Conservation (phyloP, 306 rosid genomes). For the Pachyrhizus erosus region DNA sequence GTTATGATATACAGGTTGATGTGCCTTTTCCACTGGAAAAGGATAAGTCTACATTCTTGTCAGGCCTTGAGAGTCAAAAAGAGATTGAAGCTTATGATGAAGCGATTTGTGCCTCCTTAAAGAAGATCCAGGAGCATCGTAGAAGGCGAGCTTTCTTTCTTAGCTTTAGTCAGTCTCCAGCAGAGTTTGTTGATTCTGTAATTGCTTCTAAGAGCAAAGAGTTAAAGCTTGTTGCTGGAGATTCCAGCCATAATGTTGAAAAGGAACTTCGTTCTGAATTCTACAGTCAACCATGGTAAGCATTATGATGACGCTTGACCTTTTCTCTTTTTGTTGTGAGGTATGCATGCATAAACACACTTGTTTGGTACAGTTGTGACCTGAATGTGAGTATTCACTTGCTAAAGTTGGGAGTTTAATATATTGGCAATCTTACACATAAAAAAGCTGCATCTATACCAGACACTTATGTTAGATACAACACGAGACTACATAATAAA, state of each 20-base stretch:
- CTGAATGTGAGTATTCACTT: slow-evolving; percentile 16
- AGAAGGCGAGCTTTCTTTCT: slow-evolving; percentile 85
- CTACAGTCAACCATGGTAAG: slow-evolving; percentile 87
- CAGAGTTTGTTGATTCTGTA: slow-evolving; percentile 69
- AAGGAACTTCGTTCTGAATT: slow-evolving; percentile 63
- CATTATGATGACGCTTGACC: slow-evolving; percentile 8
- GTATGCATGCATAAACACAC: background rate
- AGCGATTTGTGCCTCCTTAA: slow-evolving; percentile 58
- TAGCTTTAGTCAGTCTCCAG: slow-evolving; percentile 87
- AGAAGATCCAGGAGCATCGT: slow-evolving; percentile 74
- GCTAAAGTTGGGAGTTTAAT: slow-evolving; percentile 15
- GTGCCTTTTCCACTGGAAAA: slow-evolving; percentile 71
- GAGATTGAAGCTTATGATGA: slow-evolving; percentile 79
- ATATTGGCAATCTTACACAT: background rate
- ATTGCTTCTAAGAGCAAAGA: slow-evolving; percentile 83
- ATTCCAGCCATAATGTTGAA: slow-evolving; percentile 58
- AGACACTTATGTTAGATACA: slow-evolving; percentile 14
- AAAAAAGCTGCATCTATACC: background rate
- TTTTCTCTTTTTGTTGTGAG: slow-evolving; percentile 13
- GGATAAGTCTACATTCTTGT: slow-evolving; percentile 65
- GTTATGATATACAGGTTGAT: slow-evolving; percentile 86
- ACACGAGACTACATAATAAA: background rate
- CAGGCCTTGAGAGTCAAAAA: slow-evolving; percentile 55
- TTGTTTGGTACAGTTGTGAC: background rate
- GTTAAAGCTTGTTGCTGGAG: slow-evolving; percentile 74